Conservation (phyloP, 768 basidiomycete species). For the Suillus ampliporus region DNA sequence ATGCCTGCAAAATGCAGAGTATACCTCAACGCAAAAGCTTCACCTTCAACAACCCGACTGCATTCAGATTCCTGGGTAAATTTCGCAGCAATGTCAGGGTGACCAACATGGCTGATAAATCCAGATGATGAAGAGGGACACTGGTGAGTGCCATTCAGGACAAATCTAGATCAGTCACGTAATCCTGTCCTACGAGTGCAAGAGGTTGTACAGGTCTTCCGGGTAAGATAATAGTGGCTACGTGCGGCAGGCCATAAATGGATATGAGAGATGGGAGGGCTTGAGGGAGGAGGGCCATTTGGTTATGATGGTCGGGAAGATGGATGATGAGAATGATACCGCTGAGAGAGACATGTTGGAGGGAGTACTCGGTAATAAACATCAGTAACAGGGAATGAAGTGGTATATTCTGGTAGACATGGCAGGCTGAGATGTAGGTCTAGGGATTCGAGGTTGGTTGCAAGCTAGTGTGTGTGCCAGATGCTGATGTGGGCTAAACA, state of each 20-base stretch:
- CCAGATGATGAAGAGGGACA: slow-evolving; percentile 56
- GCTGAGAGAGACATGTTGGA: slow-evolving; percentile 49
- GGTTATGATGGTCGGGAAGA: slow-evolving; percentile 49
- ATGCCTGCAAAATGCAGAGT: slow-evolving; percentile 70
- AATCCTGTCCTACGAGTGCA: slow-evolving; percentile 60
- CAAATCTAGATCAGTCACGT: slow-evolving; percentile 58
- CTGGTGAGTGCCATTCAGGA: slow-evolving; percentile 53
- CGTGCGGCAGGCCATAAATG: slow-evolving; percentile 64
- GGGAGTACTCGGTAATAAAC: slow-evolving; percentile 47
- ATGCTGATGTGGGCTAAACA: too few species aligned
- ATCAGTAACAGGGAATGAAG: slow-evolving; percentile 48
- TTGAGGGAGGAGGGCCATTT: slow-evolving; percentile 46
- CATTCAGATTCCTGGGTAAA: slow-evolving; percentile 56
- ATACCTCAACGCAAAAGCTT: slow-evolving; percentile 66
- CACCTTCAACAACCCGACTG: slow-evolving; percentile 56
- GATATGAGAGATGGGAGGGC: slow-evolving; percentile 55
- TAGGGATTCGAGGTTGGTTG: too few species aligned
- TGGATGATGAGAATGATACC: slow-evolving; percentile 47
- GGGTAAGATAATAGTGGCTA: slow-evolving; percentile 64
- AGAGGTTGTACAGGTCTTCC: slow-evolving; percentile 64
- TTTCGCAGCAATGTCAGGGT: slow-evolving; percentile 61
- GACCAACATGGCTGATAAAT: slow-evolving; percentile 62
- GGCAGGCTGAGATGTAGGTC: slow-evolving; percentile 48
- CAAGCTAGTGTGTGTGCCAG: too few species aligned
- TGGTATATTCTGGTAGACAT: slow-evolving; percentile 55